A percentile compares a stretch with the other conserved stretches of the same genome.
phyloP scores from a whole-genome alignment of 148 eudicot genomes.

The Chenopodium quinoa region DNA sequence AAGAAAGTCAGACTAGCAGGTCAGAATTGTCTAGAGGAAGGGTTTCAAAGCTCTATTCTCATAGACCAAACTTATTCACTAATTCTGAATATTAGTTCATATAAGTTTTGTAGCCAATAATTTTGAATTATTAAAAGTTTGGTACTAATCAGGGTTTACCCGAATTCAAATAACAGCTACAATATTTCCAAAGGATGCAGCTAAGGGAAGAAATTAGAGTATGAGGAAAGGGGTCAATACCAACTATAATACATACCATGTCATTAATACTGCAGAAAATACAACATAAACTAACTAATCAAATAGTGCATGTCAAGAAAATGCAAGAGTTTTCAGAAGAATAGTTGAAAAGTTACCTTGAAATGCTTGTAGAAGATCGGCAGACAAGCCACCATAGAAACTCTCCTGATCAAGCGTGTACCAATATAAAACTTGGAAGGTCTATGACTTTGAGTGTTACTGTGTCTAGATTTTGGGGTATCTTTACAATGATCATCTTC shows the following conservation, averaged over 20 bases:
- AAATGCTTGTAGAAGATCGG: constrained; percentile 72
- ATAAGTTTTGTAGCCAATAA: too few relatives aligned
- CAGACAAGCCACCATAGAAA: constrained; percentile 49
- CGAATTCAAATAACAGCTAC: too few relatives aligned
- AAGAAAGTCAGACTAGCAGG: not conserved
- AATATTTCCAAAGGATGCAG: not conserved
- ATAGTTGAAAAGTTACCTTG: constrained; percentile 44
- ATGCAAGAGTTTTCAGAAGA: not conserved
- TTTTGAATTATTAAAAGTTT: too few relatives aligned
- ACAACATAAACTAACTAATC: not conserved
- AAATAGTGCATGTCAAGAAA: not conserved
- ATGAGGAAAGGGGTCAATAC: not conserved
- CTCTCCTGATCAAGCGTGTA: constrained; percentile 54
- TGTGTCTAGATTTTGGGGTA: constrained; percentile 16
- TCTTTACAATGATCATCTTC: constrained; percentile 44
- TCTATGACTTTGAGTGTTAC: constrained; percentile 12
- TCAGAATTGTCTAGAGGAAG: not conserved
- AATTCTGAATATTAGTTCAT: too few relatives aligned
- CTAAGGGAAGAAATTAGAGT: not conserved
- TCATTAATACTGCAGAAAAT: not conserved
- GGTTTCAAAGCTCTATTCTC: not conserved
- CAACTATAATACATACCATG: not conserved
- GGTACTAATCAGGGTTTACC: too few relatives aligned
- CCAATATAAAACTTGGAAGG: constrained; percentile 19
- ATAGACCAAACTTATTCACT: too few relatives aligned